Base-by-base conservation (phyloP, 2,329 filamentous ascomycete genomes). In the Myotisia sp. region DNA sequence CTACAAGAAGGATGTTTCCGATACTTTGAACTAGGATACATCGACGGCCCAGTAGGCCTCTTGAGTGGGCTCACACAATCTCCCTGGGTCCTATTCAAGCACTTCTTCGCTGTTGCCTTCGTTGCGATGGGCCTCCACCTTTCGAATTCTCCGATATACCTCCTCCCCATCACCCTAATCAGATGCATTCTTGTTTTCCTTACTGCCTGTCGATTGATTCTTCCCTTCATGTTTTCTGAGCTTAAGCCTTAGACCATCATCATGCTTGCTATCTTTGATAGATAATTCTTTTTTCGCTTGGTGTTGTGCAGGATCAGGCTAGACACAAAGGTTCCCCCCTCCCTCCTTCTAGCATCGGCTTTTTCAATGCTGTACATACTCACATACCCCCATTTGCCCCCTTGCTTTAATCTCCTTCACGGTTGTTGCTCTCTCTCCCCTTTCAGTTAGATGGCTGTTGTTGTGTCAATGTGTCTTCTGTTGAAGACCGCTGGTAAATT, bases 31-130 rank as follows among this genome's bases (percentile, higher is more conserved):
- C 67, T 67, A 21, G 77, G 77, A 26, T 71, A 76, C 30, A 71
- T 84, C 14, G 74, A 81, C 42, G 84, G 80, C 21, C 90, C 90
- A 2, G 75, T 79, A 29, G 80, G 81, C 19, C 64, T 98, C 39
- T 67, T 98, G 6, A 83, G 74, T 1, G 90, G 85, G 9, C 69
- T 95, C 37, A 76, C 92, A 44, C 71, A 76, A 32, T 71, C 76
- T 35, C 90, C 90, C 0, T 57, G 76, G 33, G 70, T 85, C 24
- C 73, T 98, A 24, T 76, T 90, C 47, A 81, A 79, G 54, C 90
- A 98, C 59, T 98, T 98, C 64, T 98, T 94, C 62, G 73, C 76
- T 18, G 90, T 98, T 20, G 90, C 90, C 2, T 75, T 95, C 45
- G 71, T 92, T 44, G 76, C 79, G 17, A 84, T 95, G 44, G 92